These are phyloP conservation scores for Strigomonas galati DNA, from an alignment of 208 protist species.

Conservation along the genomic window DNA sequence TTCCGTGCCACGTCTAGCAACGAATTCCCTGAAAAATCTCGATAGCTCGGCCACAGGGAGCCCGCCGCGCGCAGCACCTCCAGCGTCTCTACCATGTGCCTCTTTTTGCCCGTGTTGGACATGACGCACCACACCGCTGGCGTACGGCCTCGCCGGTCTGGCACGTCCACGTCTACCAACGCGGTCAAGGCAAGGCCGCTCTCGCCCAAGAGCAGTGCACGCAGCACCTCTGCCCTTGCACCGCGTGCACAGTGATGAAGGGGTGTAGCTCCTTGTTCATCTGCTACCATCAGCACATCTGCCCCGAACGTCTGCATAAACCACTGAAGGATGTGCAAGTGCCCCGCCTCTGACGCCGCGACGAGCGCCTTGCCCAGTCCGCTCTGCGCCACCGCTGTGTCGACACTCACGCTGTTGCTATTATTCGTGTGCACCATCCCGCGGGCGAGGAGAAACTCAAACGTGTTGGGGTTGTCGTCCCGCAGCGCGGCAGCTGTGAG, in stretches of 20 bases:
- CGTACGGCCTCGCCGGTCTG: slow-evolving; percentile 33
- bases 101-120: slow-evolving; percentile 8
- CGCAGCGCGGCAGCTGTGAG: slow-evolving; percentile 20
- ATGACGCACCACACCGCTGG: slow-evolving; percentile 57
- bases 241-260: slow-evolving; percentile 57
- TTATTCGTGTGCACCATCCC: background rate
- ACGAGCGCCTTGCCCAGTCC: slow-evolving; percentile 14
- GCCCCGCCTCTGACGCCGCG: slow-evolving; percentile 43
- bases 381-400: background rate
- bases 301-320: slow-evolving; percentile 22
- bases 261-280: slow-evolving; percentile 30
- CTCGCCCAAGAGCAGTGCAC: slow-evolving; percentile 23
- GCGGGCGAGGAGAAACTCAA: slow-evolving; percentile 32
- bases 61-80: slow-evolving; percentile 31
- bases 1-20: slow-evolving; percentile 22
- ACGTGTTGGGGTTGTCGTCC: slow-evolving; percentile 22
- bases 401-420: no score
- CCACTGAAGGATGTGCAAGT: slow-evolving; percentile 30
- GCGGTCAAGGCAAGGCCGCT: background rate
- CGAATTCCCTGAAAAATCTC: slow-evolving; percentile 23
- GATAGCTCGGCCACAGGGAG: slow-evolving; percentile 32
- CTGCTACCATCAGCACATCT: slow-evolving; percentile 23
- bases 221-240: slow-evolving; percentile 19
- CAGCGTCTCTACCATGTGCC: slow-evolving; percentile 28
- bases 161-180: slow-evolving; percentile 30